These are phyloP conservation scores for Aspergillus thermomutatus DNA, from an alignment of 2,329 filamentous ascomycete genomes.

Conservation along the genomic window DNA sequence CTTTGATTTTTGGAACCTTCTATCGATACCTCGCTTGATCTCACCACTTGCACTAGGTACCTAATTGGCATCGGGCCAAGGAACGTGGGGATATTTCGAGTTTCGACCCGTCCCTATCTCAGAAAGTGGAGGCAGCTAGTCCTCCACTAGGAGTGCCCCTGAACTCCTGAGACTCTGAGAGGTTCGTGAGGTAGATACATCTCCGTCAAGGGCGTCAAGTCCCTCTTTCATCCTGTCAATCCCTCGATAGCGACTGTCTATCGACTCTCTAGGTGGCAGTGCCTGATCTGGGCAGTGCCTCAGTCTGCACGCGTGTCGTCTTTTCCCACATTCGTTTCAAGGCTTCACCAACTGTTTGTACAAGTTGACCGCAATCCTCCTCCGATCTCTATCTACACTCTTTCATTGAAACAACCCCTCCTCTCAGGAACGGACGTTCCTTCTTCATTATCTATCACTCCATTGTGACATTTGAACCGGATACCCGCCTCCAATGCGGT, in stretches of 20 bases:
- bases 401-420: background rate
- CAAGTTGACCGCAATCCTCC: background rate
- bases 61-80: background rate
- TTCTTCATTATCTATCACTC: background rate
- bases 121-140: constrained; percentile 14
- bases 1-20: background rate
- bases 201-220: background rate
- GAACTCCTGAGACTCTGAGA: constrained; percentile 26
- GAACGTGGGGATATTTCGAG: constrained; percentile 15
- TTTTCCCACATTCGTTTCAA: constrained; percentile 3
- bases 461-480: background rate
- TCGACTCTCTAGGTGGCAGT: background rate
- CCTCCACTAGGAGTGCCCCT: constrained; percentile 18
- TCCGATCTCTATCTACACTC: constrained; percentile 12
- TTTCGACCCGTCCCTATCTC: constrained; percentile 4
- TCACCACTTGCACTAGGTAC: background rate
- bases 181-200: constrained; percentile 10
- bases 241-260: background rate
- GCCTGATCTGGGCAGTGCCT: background rate
- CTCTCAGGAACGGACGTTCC: background rate
- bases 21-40: background rate
- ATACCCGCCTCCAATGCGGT: constrained; percentile 31
- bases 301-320: background rate
- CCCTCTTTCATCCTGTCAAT: background rate
- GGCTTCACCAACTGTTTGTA: background rate